Percentiles rank a stretch among this genome's conserved stretches.
Evolutionary conservation across 495 filamentous ascomycete genomes (phyloP).

Genomic region (Aspergillus baeticus): DNA sequence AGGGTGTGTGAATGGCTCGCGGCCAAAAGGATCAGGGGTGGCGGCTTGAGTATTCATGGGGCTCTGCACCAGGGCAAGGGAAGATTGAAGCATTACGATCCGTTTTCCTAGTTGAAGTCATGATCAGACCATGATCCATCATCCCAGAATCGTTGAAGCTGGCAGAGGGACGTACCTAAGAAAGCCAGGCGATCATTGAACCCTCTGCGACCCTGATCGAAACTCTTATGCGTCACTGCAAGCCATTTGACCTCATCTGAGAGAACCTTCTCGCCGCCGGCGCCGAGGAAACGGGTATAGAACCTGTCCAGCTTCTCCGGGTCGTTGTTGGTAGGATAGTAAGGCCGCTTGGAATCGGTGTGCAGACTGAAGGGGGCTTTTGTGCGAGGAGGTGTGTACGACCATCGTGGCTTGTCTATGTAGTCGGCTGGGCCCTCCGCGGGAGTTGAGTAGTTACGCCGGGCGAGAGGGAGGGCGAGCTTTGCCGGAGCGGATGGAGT

Average conservation of each 20-base stretch:
- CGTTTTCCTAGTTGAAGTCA: conserved; percentile 61
- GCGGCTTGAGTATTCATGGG: conserved; percentile 21
- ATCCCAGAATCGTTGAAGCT: not conserved
- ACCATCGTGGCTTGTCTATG: conserved; percentile 68
- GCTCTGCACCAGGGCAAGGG: conserved; percentile 63
- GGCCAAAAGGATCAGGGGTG: conserved; percentile 40
- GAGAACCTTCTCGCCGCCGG: conserved; percentile 66
- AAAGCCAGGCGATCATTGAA: conserved; percentile 94
- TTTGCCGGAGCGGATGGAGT: conserved; percentile 14
- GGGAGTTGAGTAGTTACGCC: conserved; percentile 22
- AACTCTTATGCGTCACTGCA: conserved; percentile 97
- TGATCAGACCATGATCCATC: not conserved
- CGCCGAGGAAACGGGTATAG: conserved; percentile 70
- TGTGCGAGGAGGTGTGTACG: conserved; percentile 74
- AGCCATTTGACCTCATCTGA: conserved; percentile 95
- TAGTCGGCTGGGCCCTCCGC: conserved; percentile 28
- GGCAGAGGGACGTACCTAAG: conserved; percentile 61
- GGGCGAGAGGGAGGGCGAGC: conserved; percentile 16
- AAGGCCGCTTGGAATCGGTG: conserved; percentile 43
- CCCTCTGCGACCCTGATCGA: conserved; percentile 89
- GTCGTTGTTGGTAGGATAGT: conserved; percentile 71
- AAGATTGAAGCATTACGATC: conserved; percentile 76
- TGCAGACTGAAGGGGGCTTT: conserved; percentile 64
- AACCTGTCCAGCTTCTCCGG: conserved; percentile 68
- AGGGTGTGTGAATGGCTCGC: conserved; percentile 69